A percentile compares a stretch with the other conserved stretches of the same genome.
Conservation (phyloP, 257 asterid species). For the Fraxinus pennsylvanica region DNA sequence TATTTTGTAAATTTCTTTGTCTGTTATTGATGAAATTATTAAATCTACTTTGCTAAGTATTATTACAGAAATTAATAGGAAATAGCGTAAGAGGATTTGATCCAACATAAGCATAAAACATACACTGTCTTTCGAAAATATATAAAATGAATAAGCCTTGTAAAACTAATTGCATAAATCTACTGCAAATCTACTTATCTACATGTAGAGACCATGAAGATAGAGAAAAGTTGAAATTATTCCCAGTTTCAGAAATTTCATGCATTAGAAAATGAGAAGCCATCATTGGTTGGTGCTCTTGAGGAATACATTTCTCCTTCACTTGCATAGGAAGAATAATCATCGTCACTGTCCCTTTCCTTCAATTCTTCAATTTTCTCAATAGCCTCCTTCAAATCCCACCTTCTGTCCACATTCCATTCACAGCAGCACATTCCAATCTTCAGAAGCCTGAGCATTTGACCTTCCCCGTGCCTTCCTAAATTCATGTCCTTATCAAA, state of each 20-base stretch:
- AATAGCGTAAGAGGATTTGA: not conserved
- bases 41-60: not conserved
- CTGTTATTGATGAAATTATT: not conserved
- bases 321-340: constrained; percentile 44
- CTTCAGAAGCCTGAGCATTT: constrained; percentile 56
- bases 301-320: constrained; percentile 49
- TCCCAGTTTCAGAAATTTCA: constrained; percentile 20
- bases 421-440: constrained; percentile 70
- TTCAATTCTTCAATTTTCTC: constrained; percentile 51
- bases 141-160: constrained; percentile 20
- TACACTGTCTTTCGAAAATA: constrained; percentile 1
- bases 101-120: not conserved
- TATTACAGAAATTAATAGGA: not conserved
- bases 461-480: constrained; percentile 38
- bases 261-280: constrained; percentile 40
- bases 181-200: constrained; percentile 22
- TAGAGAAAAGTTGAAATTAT: not conserved
- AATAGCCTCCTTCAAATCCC: constrained; percentile 51
- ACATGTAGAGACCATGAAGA: not conserved
- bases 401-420: constrained; percentile 49
- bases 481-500: constrained; percentile 54
- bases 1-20: not conserved
- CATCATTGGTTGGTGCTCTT: constrained; percentile 42
- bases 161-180: constrained; percentile 15
- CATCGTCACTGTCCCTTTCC: constrained; percentile 43